Evolutionary conservation across 1,139 yeast species (phyloP), one percentile per base, ranked within the genome.

Genomic region (Eremothecium cymbalariae): DNA sequence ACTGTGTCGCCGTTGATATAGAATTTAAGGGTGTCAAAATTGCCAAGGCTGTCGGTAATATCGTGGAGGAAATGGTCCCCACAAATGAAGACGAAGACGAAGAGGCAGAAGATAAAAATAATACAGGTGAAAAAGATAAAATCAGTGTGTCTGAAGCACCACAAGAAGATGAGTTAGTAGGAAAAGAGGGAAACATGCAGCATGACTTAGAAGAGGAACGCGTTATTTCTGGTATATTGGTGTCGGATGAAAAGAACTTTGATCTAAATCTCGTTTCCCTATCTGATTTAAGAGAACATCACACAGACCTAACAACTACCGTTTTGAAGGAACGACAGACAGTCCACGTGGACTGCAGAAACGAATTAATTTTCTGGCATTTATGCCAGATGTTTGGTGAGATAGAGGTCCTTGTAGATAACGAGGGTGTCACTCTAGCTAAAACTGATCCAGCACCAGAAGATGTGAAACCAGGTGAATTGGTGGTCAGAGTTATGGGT

Each of bases 331-430:
- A 94, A 44, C 72, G 82, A 44, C 95, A 88, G 54, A 69, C 77
- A 11, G 63, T 90, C 20, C 71, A 74, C 36, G 83, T 93, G 32
- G 77, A 79, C 54, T 94, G 96, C 4, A 84, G 82, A 32, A 72
- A 83, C 19, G 81, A 83, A 30, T 66, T 90, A 40, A 73, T 93
- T 41, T 71, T 74, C 44, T 90, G 94, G 85, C 97, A 90, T 55
- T 69, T 90, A 42, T 77, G 82, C 42, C 97, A 88, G 55, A 90
- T 93, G 98, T 90, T 90, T 68, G 97, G 97, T 2, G 74, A 70
- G 49, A 72, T 86, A 9, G 76, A 78, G 25, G 70, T 83, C 1
- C 42, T 79, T n/a, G 67, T 65, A 37, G 85, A 78, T 47, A 75
- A 74, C 34, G 72, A 68, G 21, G 49, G 53, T 31, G 39, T 54